Evolutionary conservation across 148 eudicot genomes (phyloP).

Genomic region (Camellia lanceoleosa): DNA sequence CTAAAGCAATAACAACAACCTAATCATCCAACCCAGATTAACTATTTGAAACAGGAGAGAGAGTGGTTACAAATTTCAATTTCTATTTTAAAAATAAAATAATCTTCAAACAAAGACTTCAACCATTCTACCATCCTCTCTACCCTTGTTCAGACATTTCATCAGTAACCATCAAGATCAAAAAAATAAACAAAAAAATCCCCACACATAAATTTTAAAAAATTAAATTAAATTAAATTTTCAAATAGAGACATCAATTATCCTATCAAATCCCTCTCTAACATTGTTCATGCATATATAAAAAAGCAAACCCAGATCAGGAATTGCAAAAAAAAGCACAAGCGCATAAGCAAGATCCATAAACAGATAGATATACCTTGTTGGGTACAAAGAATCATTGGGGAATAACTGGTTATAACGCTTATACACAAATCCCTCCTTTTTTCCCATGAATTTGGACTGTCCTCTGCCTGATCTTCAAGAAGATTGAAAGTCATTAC

Average conservation of each 20-base stretch:
- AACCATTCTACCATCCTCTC: background rate
- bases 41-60: background rate
- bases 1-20: conserved; percentile 5
- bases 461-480: conserved; percentile 76
- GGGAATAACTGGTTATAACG: conserved; percentile 89
- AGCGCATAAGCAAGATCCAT: conserved; percentile 16
- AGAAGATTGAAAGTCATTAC: conserved; percentile 93
- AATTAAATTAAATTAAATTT: too few relatives aligned
- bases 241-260: too few relatives aligned
- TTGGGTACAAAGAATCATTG: conserved; percentile 86
- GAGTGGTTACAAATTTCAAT: background rate
- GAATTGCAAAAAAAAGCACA: conserved; percentile 19
- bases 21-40: background rate
- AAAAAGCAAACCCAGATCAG: conserved; percentile 16
- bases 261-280: too few relatives aligned
- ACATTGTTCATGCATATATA: too few relatives aligned
- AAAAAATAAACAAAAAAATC: conserved; percentile 15
- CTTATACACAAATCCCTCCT: conserved; percentile 89
- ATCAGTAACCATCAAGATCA: conserved; percentile 7
- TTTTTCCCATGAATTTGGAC: conserved; percentile 88
- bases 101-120: background rate
- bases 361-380: conserved; percentile 46
- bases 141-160: conserved; percentile 8
- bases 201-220: background rate
- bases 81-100: background rate